A percentile compares a stretch with the other conserved stretches of the same genome.
Conservation (phyloP, 83 land plant species). For the Thuja plicata region DNA sequence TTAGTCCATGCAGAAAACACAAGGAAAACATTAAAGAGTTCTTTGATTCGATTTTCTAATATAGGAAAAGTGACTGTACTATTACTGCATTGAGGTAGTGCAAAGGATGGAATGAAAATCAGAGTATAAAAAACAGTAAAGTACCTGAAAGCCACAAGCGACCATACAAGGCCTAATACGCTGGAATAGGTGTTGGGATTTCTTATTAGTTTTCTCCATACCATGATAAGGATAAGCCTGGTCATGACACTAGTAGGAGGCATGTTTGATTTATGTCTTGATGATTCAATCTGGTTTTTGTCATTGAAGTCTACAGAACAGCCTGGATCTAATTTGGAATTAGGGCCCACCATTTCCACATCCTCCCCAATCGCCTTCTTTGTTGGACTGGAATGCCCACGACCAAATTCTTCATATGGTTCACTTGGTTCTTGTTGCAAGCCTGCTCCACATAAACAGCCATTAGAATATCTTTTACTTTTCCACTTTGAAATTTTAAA, state of each 20-base stretch:
- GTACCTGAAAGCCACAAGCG: constrained; percentile 58
- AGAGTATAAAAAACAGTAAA: neutral
- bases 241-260: constrained; percentile 72
- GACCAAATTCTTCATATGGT: neutral
- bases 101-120: neutral
- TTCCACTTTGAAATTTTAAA: too few species aligned
- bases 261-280: constrained; percentile 32
- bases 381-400: neutral
- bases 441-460: neutral
- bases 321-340: neutral
- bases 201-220: constrained; percentile 70
- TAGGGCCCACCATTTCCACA: neutral
- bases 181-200: constrained; percentile 74
- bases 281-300: constrained; percentile 8
- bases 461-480: neutral
- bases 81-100: too few species aligned
- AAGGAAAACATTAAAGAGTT: neutral
- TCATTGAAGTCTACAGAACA: neutral
- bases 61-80: too few species aligned
- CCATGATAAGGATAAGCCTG: constrained; percentile 63
- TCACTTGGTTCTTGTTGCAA: neutral
- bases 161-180: constrained; percentile 50
- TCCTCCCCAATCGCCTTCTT: neutral
- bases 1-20: neutral
- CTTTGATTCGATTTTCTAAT: too few species aligned